These are phyloP conservation scores for Melanomma pulvis-pyrius DNA, from an alignment of 495 filamentous ascomycete genomes.

Conservation along the genomic window DNA sequence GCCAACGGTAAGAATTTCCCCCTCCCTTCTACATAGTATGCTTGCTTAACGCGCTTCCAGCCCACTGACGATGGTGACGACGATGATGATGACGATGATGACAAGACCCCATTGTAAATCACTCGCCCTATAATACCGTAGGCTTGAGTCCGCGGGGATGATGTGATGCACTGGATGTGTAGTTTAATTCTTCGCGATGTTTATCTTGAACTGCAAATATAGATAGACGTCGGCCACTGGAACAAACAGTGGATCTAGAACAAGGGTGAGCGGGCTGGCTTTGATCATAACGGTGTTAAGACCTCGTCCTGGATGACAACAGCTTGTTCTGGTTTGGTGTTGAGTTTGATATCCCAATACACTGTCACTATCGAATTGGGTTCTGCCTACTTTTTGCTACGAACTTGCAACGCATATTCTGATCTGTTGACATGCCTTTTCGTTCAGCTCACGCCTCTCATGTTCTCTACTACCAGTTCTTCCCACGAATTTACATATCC, in stretches of 20 bases:
- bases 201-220: not conserved
- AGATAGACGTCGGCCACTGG: not conserved
- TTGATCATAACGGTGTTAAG: not conserved
- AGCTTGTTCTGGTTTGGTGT: not conserved
- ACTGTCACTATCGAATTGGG: not conserved
- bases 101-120: not conserved
- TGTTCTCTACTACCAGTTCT: not conserved
- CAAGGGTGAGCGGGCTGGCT: not conserved
- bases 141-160: not conserved
- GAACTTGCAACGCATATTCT: not conserved
- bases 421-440: not conserved
- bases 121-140: not conserved
- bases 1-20: slow-evolving; percentile 11
- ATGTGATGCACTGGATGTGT: not conserved
- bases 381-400: not conserved
- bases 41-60: not conserved
- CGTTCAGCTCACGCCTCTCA: not conserved
- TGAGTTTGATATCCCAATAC: slow-evolving; percentile 1
- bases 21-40: not conserved
- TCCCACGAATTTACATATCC: not conserved
- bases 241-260: not conserved
- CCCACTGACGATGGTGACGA: slow-evolving; percentile 15
- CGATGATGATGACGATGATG: slow-evolving; percentile 18
- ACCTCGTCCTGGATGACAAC: not conserved
- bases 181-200: not conserved